A percentile compares a stretch with the other conserved stretches of the same genome.
These are phyloP conservation scores for Wickerhamomyces mucosus DNA, from an alignment of 805 yeast genomes.

Conservation along the genomic window DNA sequence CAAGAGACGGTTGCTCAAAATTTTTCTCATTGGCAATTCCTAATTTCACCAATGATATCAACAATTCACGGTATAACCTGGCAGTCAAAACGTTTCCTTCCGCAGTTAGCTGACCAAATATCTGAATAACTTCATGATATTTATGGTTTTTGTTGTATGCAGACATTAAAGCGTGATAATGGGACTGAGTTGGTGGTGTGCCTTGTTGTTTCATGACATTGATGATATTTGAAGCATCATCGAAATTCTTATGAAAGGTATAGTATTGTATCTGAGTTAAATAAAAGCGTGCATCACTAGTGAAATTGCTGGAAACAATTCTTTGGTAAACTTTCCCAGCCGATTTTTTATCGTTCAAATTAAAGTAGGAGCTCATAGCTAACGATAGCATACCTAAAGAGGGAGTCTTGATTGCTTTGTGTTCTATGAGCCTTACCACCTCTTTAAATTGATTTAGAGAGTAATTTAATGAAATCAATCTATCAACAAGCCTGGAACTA, in stretches of 20 bases:
- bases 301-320: background rate
- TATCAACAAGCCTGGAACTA: slow-evolving; percentile 6
- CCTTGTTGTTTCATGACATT: too few species aligned
- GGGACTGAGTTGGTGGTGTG: too few species aligned
- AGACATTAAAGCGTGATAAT: slow-evolving; percentile 23
- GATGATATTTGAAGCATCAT: slow-evolving; percentile 11
- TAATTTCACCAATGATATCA: slow-evolving; percentile 22
- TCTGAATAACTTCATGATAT: slow-evolving; percentile 19
- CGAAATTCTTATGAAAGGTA: slow-evolving; percentile 2
- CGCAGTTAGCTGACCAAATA: slow-evolving; percentile 20
- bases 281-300: background rate
- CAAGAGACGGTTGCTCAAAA: slow-evolving; percentile 20
- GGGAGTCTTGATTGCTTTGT: background rate
- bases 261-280: slow-evolving; percentile 3
- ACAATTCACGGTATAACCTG: slow-evolving; percentile 19
- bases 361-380: slow-evolving; percentile 12
- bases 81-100: slow-evolving; percentile 18
- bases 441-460: slow-evolving; percentile 5
- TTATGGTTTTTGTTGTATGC: slow-evolving; percentile 19
- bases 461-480: slow-evolving; percentile 9
- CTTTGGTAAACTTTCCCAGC: slow-evolving; percentile 7
- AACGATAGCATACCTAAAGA: slow-evolving; percentile 5
- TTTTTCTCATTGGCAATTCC: slow-evolving; percentile 21
- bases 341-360: slow-evolving; percentile 1
- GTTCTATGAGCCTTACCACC: slow-evolving; percentile 6